phyloP scores from a whole-genome alignment of 164 flowering plant species.

The Platanus orientalis region DNA sequence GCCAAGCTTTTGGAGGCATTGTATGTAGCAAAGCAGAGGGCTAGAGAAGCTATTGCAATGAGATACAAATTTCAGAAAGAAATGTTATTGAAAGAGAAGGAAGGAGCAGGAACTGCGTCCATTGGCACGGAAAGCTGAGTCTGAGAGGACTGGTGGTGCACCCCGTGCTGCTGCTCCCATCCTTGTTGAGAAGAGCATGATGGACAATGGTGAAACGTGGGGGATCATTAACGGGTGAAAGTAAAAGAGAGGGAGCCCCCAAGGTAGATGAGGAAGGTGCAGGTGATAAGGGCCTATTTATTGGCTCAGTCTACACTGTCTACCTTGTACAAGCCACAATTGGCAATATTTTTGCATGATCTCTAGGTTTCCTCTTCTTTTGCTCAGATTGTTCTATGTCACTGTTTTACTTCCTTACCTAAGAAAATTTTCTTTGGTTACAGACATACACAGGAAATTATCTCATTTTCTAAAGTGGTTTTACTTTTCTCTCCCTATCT shows the following conservation, averaged over 20 bases:
- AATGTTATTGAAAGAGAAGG: slow-evolving; percentile 83
- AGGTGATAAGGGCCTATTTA: slow-evolving; percentile 83
- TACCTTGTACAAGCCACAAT: slow-evolving; percentile 74
- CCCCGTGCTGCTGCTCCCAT: slow-evolving; percentile 37
- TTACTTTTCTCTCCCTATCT: too few relatives aligned
- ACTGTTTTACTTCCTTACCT: too few relatives aligned
- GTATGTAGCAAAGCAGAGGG: slow-evolving; percentile 92
- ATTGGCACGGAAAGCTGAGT: slow-evolving; percentile 77
- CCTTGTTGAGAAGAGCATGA: slow-evolving; percentile 38
- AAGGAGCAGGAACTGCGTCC: slow-evolving; percentile 82
- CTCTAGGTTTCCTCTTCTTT: too few relatives aligned
- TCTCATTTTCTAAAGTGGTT: too few relatives aligned
- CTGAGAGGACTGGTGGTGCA: slow-evolving; percentile 77
- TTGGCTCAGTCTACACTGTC: slow-evolving; percentile 69
- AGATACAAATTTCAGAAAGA: slow-evolving; percentile 92
- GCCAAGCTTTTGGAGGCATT: slow-evolving; percentile 89
- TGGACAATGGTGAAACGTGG: slow-evolving; percentile 39
- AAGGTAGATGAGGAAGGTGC: slow-evolving; percentile 72
- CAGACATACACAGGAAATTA: too few relatives aligned
- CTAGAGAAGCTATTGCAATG: slow-evolving; percentile 93
- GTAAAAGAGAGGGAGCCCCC: slow-evolving; percentile 44
- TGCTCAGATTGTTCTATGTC: too few relatives aligned
- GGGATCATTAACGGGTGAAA: slow-evolving; percentile 39
- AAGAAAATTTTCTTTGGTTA: too few relatives aligned
- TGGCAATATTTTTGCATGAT: too few relatives aligned